A percentile compares a stretch with the other conserved stretches of the same genome.
phyloP scores from a whole-genome alignment of 306 rosid species.

The Pterocarpus macrocarpus region DNA sequence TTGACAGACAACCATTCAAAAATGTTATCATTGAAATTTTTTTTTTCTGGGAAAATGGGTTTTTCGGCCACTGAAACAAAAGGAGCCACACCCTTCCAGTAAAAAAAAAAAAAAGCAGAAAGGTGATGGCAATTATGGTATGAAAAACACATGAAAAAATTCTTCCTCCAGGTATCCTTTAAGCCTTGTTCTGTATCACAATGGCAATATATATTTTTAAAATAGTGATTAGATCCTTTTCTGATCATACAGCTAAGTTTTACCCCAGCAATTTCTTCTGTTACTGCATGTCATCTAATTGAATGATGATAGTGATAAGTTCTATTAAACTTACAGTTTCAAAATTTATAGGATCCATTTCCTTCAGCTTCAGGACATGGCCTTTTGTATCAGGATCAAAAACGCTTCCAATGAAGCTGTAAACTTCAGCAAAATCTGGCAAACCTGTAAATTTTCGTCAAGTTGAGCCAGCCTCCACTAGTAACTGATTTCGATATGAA shows the following conservation, averaged over 20 bases:
- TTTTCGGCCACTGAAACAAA: too few relatives aligned
- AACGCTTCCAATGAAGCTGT: constrained; percentile 41
- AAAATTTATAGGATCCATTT: constrained; percentile 87
- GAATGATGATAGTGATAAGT: constrained; percentile 5
- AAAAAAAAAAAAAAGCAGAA: too few relatives aligned
- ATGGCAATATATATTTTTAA: too few relatives aligned
- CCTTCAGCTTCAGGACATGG: constrained; percentile 77
- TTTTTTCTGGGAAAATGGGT: neutral
- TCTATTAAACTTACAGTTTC: constrained; percentile 71
- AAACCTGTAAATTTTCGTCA: constrained; percentile 55
- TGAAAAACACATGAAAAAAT: too few relatives aligned
- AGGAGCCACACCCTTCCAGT: too few relatives aligned
- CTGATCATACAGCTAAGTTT: neutral
- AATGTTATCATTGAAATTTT: neutral
- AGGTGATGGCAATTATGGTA: too few relatives aligned
- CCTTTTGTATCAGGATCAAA: constrained; percentile 76
- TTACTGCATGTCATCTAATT: neutral
- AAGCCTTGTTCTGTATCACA: too few relatives aligned
- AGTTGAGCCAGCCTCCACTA: constrained; percentile 16
- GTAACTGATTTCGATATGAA: neutral
- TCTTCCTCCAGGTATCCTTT: too few relatives aligned
- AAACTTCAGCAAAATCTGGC: constrained; percentile 83
- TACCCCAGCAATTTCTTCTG: neutral
- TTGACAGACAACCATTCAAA: constrained; percentile 2
- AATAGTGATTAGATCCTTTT: neutral